Percentiles rank a stretch among this genome's conserved stretches.
phyloP scores from a whole-genome alignment of 345 rosid species.

The Sapria himalayana region DNA sequence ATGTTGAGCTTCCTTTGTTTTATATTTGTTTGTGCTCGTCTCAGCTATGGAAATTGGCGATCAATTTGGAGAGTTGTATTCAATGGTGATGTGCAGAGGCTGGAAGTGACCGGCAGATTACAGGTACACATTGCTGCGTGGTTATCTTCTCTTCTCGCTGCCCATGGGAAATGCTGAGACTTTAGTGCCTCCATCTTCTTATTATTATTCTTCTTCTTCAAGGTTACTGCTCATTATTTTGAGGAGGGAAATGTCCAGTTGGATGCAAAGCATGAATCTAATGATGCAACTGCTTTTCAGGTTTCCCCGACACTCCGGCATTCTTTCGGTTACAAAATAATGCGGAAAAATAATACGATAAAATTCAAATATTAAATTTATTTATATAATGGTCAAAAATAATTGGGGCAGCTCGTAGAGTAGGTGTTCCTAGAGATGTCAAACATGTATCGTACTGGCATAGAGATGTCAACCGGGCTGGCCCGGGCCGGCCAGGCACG shows the following conservation, averaged over 20 bases:
- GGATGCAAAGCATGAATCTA: constrained; percentile 71
- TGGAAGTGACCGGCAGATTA: constrained; percentile 53
- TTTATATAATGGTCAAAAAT: too few species aligned
- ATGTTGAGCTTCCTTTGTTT: neutral
- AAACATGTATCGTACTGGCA: too few species aligned
- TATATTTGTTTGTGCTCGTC: neutral
- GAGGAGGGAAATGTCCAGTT: constrained; percentile 98
- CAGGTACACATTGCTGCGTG: constrained; percentile 33
- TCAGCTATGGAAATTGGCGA: constrained; percentile 91
- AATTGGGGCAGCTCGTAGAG: too few species aligned
- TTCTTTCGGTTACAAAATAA: too few species aligned
- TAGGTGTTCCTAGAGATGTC: too few species aligned
- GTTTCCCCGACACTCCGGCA: constrained; percentile 20
- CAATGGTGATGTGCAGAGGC: constrained; percentile 54
- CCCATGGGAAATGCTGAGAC: neutral
- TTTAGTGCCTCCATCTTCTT: neutral
- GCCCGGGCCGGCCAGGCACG: too few species aligned
- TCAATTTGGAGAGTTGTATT: constrained; percentile 73
- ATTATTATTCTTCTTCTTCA: constrained; percentile 7
- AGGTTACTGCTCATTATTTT: constrained; percentile 96
- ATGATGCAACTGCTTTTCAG: constrained; percentile 76
- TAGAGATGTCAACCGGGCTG: too few species aligned
- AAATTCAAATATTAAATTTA: too few species aligned
- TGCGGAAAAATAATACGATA: too few species aligned
- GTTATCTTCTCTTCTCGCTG: neutral